A percentile compares a stretch with the other conserved stretches of the same genome.
Evolutionary conservation across 139 green algal species (phyloP).

Genomic region (Ulvella scutata): DNA sequence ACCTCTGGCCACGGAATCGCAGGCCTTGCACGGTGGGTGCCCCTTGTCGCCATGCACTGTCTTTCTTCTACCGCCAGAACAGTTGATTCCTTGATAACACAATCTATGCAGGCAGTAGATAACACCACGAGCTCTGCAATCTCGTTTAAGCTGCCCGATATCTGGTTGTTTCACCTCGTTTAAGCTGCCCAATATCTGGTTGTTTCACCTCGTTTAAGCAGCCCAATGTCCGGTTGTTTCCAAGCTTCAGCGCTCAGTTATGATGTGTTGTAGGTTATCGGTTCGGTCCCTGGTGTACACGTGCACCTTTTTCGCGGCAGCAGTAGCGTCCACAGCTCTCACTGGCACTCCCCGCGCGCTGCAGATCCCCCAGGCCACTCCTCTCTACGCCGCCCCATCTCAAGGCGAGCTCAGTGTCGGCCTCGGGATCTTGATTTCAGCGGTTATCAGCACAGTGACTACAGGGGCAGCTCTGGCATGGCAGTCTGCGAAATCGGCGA

Average conservation of each 20-base stretch:
- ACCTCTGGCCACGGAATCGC: slow-evolving; percentile 63
- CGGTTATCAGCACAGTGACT: background rate
- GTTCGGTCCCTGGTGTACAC: slow-evolving; percentile 32
- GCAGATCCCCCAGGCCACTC: background rate
- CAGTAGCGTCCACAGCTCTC: background rate
- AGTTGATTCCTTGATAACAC: background rate
- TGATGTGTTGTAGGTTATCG: slow-evolving; percentile 28
- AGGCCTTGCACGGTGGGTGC: slow-evolving; percentile 24
- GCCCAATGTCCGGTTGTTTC: too few relatives aligned
- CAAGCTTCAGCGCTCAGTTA: too few relatives aligned
- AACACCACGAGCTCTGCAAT: slow-evolving; percentile 30
- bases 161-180: too few relatives aligned
- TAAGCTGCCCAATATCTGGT: too few relatives aligned
- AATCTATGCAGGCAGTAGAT: background rate
- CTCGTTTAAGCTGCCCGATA: too few relatives aligned
- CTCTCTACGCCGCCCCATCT: background rate
- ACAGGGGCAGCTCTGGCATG: too few relatives aligned
- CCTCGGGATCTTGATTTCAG: background rate
- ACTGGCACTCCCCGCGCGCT: background rate
- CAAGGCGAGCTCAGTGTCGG: background rate
- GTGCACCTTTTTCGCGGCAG: slow-evolving; percentile 6
- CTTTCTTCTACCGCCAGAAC: background rate
- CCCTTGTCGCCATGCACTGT: background rate
- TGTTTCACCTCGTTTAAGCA: too few relatives aligned
- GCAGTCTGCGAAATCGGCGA: too few relatives aligned